phyloP scores from a whole-genome alignment of 2,329 filamentous ascomycete species.

The Colletotrichum filicis region DNA sequence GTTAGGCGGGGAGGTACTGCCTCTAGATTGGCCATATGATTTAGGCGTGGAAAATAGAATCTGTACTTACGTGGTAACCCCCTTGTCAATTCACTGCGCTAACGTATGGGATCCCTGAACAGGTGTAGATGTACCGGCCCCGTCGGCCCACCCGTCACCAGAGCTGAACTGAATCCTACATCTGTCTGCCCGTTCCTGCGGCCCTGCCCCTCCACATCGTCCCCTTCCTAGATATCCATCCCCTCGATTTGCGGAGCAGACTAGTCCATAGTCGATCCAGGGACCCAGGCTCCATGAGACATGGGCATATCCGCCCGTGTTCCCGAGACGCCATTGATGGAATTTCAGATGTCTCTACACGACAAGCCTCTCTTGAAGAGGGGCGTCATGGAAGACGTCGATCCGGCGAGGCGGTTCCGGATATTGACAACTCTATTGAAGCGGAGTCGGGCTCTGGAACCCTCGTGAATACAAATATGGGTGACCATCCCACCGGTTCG shows the following conservation, averaged over 20 bases:
- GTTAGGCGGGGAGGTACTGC: too few relatives aligned
- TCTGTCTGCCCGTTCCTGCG: background rate
- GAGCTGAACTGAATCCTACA: background rate
- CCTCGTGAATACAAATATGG: slow-evolving; percentile 13
- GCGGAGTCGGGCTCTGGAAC: background rate
- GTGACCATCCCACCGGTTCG: slow-evolving; percentile 6
- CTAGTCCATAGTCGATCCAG: slow-evolving; percentile 11
- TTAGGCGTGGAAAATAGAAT: too few relatives aligned
- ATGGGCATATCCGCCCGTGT: background rate
- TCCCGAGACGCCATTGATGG: slow-evolving; percentile 27
- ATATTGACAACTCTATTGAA: background rate
- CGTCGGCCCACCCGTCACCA: background rate
- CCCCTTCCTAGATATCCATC: slow-evolving; percentile 2
- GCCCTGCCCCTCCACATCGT: background rate
- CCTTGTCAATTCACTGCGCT: too few relatives aligned
- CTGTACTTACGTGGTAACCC: too few relatives aligned
- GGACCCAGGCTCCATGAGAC: slow-evolving; percentile 8
- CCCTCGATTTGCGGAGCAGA: slow-evolving; percentile 7
- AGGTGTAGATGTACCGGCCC: slow-evolving; percentile 1
- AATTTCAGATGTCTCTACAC: slow-evolving; percentile 1
- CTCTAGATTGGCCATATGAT: too few relatives aligned
- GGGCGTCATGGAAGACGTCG: slow-evolving; percentile 17
- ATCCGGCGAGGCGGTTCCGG: slow-evolving; percentile 12
- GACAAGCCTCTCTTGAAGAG: slow-evolving; percentile 5
- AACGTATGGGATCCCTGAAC: too few relatives aligned